phyloP scores from a whole-genome alignment of 2,329 filamentous ascomycete genomes.

The Fusarium newnesense region DNA sequence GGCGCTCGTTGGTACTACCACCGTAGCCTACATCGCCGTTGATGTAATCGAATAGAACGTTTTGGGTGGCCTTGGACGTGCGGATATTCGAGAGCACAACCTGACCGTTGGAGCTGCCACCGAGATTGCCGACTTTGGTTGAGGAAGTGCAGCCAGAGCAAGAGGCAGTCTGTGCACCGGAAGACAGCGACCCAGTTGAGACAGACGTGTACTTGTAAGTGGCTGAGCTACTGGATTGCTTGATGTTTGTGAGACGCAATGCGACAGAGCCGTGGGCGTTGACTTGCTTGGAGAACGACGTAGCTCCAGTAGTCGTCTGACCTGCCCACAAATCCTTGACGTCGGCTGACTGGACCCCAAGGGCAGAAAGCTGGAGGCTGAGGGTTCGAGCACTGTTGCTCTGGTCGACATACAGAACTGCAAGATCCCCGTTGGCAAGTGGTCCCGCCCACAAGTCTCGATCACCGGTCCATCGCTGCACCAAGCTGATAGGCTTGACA shows the following conservation, averaged over 20 bases:
- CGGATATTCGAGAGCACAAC: not conserved
- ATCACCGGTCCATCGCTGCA: not conserved
- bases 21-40: not conserved
- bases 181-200: not conserved
- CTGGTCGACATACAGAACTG: not conserved
- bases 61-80: not conserved
- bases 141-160: not conserved
- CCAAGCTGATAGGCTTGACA: not conserved
- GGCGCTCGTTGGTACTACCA: not conserved
- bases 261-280: not conserved
- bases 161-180: not conserved
- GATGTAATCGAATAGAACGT: not conserved
- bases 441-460: constrained; percentile 1
- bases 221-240: not conserved
- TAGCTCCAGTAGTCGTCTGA: not conserved
- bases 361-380: not conserved
- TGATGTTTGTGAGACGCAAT: not conserved
- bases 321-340: not conserved
- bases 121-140: not conserved
- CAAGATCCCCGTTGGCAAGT: not conserved
- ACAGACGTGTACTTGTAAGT: not conserved
- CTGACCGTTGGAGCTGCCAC: not conserved
- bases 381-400: not conserved
- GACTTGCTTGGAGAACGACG: not conserved
- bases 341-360: not conserved